Percentiles rank a stretch among this genome's conserved stretches.
Conservation (phyloP, 148 eudicot genomes). For the Rhododendron ovatum region DNA sequence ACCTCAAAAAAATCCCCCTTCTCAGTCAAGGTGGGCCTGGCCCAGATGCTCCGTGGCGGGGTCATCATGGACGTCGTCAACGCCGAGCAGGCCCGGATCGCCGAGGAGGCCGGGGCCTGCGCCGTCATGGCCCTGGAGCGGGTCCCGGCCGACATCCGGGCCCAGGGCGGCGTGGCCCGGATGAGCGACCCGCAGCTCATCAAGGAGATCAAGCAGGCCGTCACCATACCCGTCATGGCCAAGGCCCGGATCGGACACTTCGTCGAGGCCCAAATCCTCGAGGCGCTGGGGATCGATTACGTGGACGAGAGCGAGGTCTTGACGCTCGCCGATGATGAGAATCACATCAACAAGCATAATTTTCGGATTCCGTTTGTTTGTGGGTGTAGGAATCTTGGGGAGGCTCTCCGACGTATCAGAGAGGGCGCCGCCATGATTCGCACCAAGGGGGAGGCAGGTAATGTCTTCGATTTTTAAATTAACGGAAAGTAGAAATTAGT, state of each 20-base stretch:
- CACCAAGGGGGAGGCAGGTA: constrained; percentile 85
- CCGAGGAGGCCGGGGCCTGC: constrained; percentile 96
- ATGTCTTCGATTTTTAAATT: not conserved
- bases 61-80: constrained; percentile 96
- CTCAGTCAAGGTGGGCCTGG: constrained; percentile 92
- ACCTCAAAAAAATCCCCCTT: constrained; percentile 70
- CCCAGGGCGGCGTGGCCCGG: constrained; percentile 91
- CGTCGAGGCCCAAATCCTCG: constrained; percentile 90
- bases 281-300: constrained; percentile 78
- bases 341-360: constrained; percentile 89
- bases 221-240: constrained; percentile 94
- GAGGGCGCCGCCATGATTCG: constrained; percentile 97
- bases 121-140: constrained; percentile 97
- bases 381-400: constrained; percentile 87
- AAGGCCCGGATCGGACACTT: constrained; percentile 92
- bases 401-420: constrained; percentile 71
- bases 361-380: constrained; percentile 88
- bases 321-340: constrained; percentile 72
- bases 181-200: constrained; percentile 93
- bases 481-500: not conserved
- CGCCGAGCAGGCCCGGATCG: constrained; percentile 81
- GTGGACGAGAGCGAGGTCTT: constrained; percentile 87
- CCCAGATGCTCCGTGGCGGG: constrained; percentile 97
- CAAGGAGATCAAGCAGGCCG: constrained; percentile 82
- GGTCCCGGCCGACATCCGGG: constrained; percentile 91